Base-by-base conservation (phyloP, 2,329 filamentous ascomycete genomes). In the Lecanoromycetidae sp. region DNA sequence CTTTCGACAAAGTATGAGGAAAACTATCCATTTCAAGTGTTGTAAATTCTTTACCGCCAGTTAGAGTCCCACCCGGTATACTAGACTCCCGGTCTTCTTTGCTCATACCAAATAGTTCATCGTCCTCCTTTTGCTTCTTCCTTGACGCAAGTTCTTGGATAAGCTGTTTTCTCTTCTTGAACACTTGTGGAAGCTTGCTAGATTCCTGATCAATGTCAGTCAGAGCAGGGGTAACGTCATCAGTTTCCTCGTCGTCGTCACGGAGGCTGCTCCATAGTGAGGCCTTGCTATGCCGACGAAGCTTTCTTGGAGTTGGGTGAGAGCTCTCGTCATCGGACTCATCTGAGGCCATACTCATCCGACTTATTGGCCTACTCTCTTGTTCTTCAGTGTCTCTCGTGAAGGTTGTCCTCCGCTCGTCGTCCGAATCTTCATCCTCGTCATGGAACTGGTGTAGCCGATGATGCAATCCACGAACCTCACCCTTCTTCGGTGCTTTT, bases 371-470 rank as follows among this genome's bases (percentile, higher is more conserved):
- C 34, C 83, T 77, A 53, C 85, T 94, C 51, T 91, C 88, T 27
- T 80, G 79, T 54, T 91, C 88, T 60, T 94, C 88, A 0, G 85
- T 93, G 60, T 88, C 87, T 37, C 81, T 74, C 10, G 76, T 77
- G 40, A 80, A 65, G 10, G 82, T 78, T 27, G 76, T 82, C 41
- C 72, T 67, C 38, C 76, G 76, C 53, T 95, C 87, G 55, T 93
- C 88, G 54, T 94, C 88, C 0, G 87, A 93, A 61, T 95, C 86
- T n/a, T 75, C 75, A 30, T 83, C 84, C 34, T 86, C 82, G 53
- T 83, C 84, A 52, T 82, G 77, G 59, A 83, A 76, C 54, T 81
- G 76, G 54, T 83, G 76, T 52, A 91, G 71, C 27, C 80, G 77
- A 64, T 94, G 83, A 61, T 94, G 87, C 15, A 96, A 72, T 5